Base-by-base conservation (phyloP, 805 yeast genomes). In the Kuraishia cidri region DNA sequence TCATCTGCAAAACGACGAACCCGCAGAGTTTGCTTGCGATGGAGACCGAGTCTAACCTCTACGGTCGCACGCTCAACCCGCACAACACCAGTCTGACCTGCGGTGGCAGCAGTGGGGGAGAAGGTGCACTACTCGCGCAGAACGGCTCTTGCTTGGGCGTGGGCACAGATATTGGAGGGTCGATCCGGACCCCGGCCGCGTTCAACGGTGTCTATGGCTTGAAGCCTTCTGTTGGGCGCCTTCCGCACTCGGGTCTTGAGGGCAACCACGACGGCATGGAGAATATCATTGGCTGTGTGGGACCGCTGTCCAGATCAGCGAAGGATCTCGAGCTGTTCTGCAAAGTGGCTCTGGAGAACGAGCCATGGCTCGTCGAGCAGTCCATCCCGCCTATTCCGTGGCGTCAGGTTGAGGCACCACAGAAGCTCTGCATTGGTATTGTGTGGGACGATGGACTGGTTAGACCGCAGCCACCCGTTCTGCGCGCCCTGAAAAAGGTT, bases 401-500 rank as follows among this genome's bases (percentile, higher is more conserved):
- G 76, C 54, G 64, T 36, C 38, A 44, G 1, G 45, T 46, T 0
- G 14, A 32, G 7, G 26, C 6, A 6, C 31, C 9, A 28, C 24
- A 3, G 37, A 64, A 59, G 41, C 46, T 72, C 22, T 60, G 50
- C 8, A 43, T 73, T 41, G 79, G 73, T 6, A 46, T 69, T 8
- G 41, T 66, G 44, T 42, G 39, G 5, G 59, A 56, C 37, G 74
- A 72, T 46, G 59, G 60, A 10, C 32, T 47, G 22, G 61, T 66
- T 11, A 53, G 56, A 17, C 74, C 76, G 4, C 62, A 66, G 16
- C 79, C 79, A 1, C 74, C 77, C 5, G 58, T 74, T n/a, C 39
- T 47, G 11, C 56, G 78, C 38, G 75, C 67, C 6, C 27, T 71
- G 27, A 41, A 54, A 18, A 43, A 47, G 17, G 47, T 50, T 4